Evolutionary conservation across 441 rosid genomes (phyloP), one percentile per base, ranked within the genome.

Genomic region (Populus hybrid): DNA sequence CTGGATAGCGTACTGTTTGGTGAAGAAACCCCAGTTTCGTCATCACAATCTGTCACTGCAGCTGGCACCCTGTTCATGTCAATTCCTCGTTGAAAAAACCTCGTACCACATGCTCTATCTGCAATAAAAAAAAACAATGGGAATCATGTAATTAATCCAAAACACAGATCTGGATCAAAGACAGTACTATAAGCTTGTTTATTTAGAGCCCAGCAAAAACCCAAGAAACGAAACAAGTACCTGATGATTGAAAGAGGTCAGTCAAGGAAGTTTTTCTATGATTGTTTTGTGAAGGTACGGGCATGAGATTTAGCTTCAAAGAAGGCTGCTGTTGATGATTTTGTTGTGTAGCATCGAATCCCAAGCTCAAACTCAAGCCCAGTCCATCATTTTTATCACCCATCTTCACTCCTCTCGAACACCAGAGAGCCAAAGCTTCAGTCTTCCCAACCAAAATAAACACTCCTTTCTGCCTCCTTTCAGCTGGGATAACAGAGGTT

Each of bases 1-100:
- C 94, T 90, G 31, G 98, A 94, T 45, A 94, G 72, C 7, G 95
- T 88, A 82, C 98, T 93, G 86, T 92, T 93, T 2, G 98, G 98
- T 0, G 99, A 94, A 0, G 99, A 93, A 18, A 83, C 90, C 38
- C 90, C 93, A 4, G 78, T 85, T 73, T 93, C 97, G 56, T 90
- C 95, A 45, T 93, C 97, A 28, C 83, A 83, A 35, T 88, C 93
- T 36, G 28, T 77, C 73, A 53, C 16, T 14, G 89, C 64, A 21
- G 56, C 56, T 7, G 95, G 91, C 7, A 79, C 84, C 66, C 85
- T 80, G 83, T 94, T 94, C 85, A 91, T 88, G 78, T 94, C 94
- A 10, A 92, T 84, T 63, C 95, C 93, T 9, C 93, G 78, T 11
- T 84, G 77, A 75, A 87, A 87, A 42, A 90, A 76, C 77, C 91